Base-by-base conservation (phyloP, 164 flowering plant species). In the Macadamia integrifolia region DNA sequence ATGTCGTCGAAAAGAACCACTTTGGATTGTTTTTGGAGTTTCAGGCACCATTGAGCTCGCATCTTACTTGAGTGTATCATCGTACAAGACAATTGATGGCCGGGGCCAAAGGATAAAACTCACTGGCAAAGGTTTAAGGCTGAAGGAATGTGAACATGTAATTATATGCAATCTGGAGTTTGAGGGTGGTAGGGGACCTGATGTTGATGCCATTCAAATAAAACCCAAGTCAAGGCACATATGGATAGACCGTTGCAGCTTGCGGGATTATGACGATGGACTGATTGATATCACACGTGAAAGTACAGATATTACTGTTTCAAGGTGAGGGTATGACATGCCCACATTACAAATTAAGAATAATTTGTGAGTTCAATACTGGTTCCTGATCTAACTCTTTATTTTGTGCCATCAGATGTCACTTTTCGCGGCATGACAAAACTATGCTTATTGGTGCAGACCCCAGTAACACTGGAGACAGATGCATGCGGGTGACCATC, bases 221-320 rank as follows among this genome's bases (percentile, higher is more conserved):
- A 92, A 90, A 58, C 98, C 97, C 15, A 87, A 89, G 11, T 87
- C 95, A 43, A 85, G 74, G 76, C 93, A 88, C 72, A 90, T 92
- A 46, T 92, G 97, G 98, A 89, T 92, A 23, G 98, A 90, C 60
- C 85, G 96, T 14, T 90, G 98, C 75, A 87, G 92, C 74, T 84
- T 92, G 35, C 77, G 82, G 65, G 93, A 87, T 72, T 92, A 83
- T 73, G 86, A 82, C 67, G 97, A 92, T 81, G 95, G 96, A 15
- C 82, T 90, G 30, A 89, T 92, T n/a, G 98, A 92, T 78, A 87
- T 90, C 73, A 85, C 96, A n/a, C 72, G 90, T 30, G 79, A 71
- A 75, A 88, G 93, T 80, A 92, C 94, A 9, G 89, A 92, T 71
- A 85, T 92, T 46, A 92, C 96, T 59, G 48, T 92, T 30, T 90